Evolutionary conservation across 1,139 yeast genomes (phyloP).

Genomic region (Geotrichum bryndzae): DNA sequence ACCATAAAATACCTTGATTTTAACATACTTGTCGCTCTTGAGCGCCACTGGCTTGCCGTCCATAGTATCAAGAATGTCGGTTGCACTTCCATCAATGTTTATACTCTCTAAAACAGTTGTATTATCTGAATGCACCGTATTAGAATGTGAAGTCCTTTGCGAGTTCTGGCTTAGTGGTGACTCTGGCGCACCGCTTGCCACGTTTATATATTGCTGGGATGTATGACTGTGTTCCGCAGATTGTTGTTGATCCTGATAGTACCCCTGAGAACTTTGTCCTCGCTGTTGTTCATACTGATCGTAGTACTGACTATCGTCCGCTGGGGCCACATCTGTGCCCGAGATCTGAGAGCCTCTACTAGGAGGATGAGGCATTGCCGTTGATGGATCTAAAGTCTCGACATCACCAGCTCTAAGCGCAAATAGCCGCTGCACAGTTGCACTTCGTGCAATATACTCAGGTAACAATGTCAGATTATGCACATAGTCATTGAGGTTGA

Average conservation of each 20-base stretch:
- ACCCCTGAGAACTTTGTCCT: background rate
- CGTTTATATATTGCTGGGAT: background rate
- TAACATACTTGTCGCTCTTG: constrained; percentile 34
- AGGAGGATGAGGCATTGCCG: constrained; percentile 40
- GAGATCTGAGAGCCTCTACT: constrained; percentile 10
- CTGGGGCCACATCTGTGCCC: background rate
- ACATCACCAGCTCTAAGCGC: constrained; percentile 63
- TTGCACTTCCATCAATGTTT: background rate
- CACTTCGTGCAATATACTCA: constrained; percentile 58
- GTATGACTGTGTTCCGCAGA: background rate
- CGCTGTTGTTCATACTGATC: constrained; percentile 7
- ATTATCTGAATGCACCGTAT: constrained; percentile 3
- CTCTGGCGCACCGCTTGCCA: background rate
- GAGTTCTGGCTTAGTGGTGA: constrained; percentile 3
- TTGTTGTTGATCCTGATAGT: background rate
- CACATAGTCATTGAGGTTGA: constrained; percentile 78
- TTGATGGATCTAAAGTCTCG: constrained; percentile 38
- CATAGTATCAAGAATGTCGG: background rate
- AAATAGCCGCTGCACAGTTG: constrained; percentile 65
- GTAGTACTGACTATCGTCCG: background rate
- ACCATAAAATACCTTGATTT: constrained; percentile 81
- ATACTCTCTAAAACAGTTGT: constrained; percentile 3
- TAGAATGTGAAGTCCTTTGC: constrained; percentile 3
- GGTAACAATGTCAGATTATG: constrained; percentile 72
- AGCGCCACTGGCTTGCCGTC: background rate